Conservation (phyloP, 805 yeast genomes). For the Candida schatavii region DNA sequence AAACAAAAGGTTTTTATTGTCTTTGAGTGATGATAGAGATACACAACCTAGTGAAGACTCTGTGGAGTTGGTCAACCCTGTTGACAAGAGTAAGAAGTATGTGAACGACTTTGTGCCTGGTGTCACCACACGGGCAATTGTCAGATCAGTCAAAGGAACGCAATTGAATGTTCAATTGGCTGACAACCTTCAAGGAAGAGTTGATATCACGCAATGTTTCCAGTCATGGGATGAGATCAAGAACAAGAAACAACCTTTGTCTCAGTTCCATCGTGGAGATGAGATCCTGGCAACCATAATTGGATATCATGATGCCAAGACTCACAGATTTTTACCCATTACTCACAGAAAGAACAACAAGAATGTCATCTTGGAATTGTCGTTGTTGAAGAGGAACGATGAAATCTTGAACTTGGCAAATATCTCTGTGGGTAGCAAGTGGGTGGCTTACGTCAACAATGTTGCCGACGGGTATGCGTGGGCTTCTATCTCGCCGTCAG, state of each 20-base stretch:
- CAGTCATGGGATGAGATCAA: slow-evolving; percentile 51
- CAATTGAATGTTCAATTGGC: slow-evolving; percentile 76
- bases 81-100: slow-evolving; percentile 50
- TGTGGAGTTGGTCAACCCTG: slow-evolving; percentile 47
- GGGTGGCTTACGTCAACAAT: slow-evolving; percentile 65
- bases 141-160: slow-evolving; percentile 64
- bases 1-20: slow-evolving; percentile 65
- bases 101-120: slow-evolving; percentile 60
- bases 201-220: slow-evolving; percentile 72
- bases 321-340: slow-evolving; percentile 64
- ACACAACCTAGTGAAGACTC: slow-evolving; percentile 17
- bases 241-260: slow-evolving; percentile 57
- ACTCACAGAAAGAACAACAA: slow-evolving; percentile 53
- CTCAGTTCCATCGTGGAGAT: slow-evolving; percentile 57
- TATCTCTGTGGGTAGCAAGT: slow-evolving; percentile 47
- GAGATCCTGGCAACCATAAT: slow-evolving; percentile 60
- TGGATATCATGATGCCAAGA: slow-evolving; percentile 73
- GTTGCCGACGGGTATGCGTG: slow-evolving; percentile 57
- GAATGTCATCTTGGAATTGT: slow-evolving; percentile 61
- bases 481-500: slow-evolving; percentile 66
- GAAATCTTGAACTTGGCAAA: slow-evolving; percentile 37
- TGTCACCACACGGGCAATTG: slow-evolving; percentile 52
- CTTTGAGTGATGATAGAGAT: slow-evolving; percentile 42
- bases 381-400: slow-evolving; percentile 21
- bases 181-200: slow-evolving; percentile 74